Conservation (phyloP, 2,329 filamentous ascomycete species). For the Sarocladiaceae sp. region DNA sequence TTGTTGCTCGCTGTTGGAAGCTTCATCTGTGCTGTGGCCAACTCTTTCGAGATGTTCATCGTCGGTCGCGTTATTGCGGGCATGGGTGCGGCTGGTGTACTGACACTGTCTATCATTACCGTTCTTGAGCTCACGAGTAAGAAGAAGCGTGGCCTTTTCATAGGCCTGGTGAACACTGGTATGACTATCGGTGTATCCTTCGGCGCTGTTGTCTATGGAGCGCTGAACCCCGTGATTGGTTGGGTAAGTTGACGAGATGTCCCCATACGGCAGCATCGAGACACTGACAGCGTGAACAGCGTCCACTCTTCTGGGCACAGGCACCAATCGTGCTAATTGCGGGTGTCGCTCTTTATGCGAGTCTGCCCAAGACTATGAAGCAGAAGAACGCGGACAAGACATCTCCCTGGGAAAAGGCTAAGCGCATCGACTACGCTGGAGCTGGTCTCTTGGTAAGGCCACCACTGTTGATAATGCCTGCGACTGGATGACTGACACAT, state of each 20-base stretch:
- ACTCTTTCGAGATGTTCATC: constrained; percentile 59
- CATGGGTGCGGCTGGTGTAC: constrained; percentile 65
- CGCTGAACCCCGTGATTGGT: constrained; percentile 57
- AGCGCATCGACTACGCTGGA: constrained; percentile 70
- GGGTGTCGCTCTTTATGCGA: constrained; percentile 59
- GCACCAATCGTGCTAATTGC: constrained; percentile 58
- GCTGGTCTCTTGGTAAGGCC: constrained; percentile 57
- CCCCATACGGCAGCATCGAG: not conserved
- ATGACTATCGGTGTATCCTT: constrained; percentile 69
- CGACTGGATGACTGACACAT: not conserved
- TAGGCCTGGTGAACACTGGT: constrained; percentile 69
- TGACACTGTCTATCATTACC: constrained; percentile 70
- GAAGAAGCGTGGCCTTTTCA: constrained; percentile 64
- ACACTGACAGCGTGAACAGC: constrained; percentile 36
- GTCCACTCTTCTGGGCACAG: constrained; percentile 70
- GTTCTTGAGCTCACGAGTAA: constrained; percentile 69
- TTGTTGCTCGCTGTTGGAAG: constrained; percentile 56
- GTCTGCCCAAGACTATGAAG: constrained; percentile 48
- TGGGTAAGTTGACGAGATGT: constrained; percentile 52
- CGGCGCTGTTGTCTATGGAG: constrained; percentile 67
- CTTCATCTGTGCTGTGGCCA: constrained; percentile 59
- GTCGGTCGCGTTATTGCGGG: constrained; percentile 65
- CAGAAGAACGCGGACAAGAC: not conserved
- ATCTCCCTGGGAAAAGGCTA: constrained; percentile 48
- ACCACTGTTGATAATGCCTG: not conserved